A percentile compares a stretch with the other conserved stretches of the same genome.
phyloP scores from a whole-genome alignment of 1,139 yeast genomes.

The Candida gigantensis region DNA sequence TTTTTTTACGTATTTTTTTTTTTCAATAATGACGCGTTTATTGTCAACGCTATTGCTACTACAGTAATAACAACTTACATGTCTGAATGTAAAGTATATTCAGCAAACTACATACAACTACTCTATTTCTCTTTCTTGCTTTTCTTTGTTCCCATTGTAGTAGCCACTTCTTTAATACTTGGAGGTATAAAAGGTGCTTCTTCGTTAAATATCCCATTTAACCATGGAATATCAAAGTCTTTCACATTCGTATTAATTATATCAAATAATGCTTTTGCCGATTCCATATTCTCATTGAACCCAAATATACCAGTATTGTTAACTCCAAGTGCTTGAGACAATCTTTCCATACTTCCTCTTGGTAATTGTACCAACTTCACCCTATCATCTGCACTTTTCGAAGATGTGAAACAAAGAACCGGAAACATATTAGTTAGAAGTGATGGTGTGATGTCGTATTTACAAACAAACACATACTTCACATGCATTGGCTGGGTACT shows the following conservation, averaged over 20 bases:
- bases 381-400: slow-evolving; percentile 23
- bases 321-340: slow-evolving; percentile 35
- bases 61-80: too few species aligned
- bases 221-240: slow-evolving; percentile 50
- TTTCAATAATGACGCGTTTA: slow-evolving; percentile 1
- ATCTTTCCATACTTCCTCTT: slow-evolving; percentile 38
- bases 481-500: slow-evolving; percentile 17
- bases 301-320: slow-evolving; percentile 33
- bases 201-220: slow-evolving; percentile 31
- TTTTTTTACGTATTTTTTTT: background rate
- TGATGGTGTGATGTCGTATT: slow-evolving; percentile 50
- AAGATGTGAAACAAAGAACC: slow-evolving; percentile 47
- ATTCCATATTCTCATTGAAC: slow-evolving; percentile 21
- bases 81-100: too few species aligned
- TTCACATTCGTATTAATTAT: slow-evolving; percentile 32
- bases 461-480: slow-evolving; percentile 54
- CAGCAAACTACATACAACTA: background rate
- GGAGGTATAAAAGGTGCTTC: slow-evolving; percentile 27
- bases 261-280: slow-evolving; percentile 31
- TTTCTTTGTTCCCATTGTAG: slow-evolving; percentile 35
- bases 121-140: slow-evolving; percentile 28
- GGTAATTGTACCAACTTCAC: slow-evolving; percentile 60
- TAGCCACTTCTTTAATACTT: slow-evolving; percentile 37
- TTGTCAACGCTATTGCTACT: slow-evolving; percentile 2
- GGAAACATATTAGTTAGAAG: slow-evolving; percentile 56